Evolutionary conservation across 352 stramenopile species (phyloP), one percentile per base, ranked within the genome.

Genomic region (Phytophthora lateralis): DNA sequence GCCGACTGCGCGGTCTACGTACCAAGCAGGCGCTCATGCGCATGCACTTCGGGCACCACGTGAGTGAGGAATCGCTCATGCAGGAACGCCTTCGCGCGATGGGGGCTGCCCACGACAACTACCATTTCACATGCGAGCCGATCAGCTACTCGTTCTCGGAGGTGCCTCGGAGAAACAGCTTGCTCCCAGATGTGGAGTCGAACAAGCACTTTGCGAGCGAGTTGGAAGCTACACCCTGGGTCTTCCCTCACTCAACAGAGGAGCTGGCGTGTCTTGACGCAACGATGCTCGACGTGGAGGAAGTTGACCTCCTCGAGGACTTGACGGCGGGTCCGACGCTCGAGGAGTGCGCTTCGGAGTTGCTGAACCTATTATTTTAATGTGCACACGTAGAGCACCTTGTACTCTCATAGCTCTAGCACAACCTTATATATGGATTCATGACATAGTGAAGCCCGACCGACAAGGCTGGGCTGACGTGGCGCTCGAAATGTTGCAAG

Each of bases 1-100:
- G 82, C 0, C 71, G 82, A 3, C 66, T 89, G 7, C 82, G 82
- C 8, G 82, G 82, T 0, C 55, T 91, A 27, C 75, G 82, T 38
- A 90, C 80, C 15, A 88, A 86, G 63, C 80, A 90, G 55, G 80
- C 80, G 45, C 79, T 90, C 55, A 86, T 88, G 80, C 80, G 80
- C 15, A 88, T 86, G 77, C 74, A 89, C 63, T 76, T 76, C 20
- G 77, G 80, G 29, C 80, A 89, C 55, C 65, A 80, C 45, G 76
- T 89, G 42, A 88, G 69, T 41, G 80, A 88, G 49, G 80, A 90
- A 41, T 85, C 74, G 27, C 75, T 90, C 55, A 55, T 83, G 21
- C 78, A 86, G 56, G 80, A 90, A 54, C 78, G 78, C 2, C 54
- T 88, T 42, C 80, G 78, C 9, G 52, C 74, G 39, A 71, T 88